These are phyloP conservation scores for Eucommia ulmoides DNA, from an alignment of 257 asterid species.

Conservation along the genomic window DNA sequence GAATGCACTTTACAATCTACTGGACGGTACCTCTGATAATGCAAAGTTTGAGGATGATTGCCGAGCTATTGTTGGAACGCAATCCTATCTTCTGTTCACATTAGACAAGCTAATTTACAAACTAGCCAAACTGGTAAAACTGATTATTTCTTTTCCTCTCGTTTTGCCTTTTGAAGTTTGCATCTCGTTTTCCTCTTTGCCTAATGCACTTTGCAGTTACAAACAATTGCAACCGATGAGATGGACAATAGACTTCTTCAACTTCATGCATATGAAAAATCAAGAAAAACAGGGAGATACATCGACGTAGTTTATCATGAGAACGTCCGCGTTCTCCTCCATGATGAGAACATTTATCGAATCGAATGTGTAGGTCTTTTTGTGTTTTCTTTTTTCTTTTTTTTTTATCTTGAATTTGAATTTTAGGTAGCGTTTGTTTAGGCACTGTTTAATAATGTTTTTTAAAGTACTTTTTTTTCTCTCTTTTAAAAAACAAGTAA, in stretches of 20 bases:
- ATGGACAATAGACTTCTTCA: slow-evolving; percentile 62
- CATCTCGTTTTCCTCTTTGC: background rate
- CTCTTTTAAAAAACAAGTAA: too few species aligned
- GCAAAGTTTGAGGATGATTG: slow-evolving; percentile 95
- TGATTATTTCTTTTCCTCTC: background rate
- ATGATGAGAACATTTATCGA: slow-evolving; percentile 67
- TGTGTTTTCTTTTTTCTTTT: slow-evolving; percentile 6
- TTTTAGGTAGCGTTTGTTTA: too few species aligned
- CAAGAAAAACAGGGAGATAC: slow-evolving; percentile 43
- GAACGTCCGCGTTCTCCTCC: slow-evolving; percentile 59
- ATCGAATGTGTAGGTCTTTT: slow-evolving; percentile 60
- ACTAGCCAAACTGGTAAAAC: slow-evolving; percentile 73
- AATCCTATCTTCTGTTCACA: slow-evolving; percentile 74
- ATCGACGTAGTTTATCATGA: slow-evolving; percentile 55
- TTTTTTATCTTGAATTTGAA: too few species aligned
- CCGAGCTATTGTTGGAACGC: slow-evolving; percentile 82
- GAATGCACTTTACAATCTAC: slow-evolving; percentile 61
- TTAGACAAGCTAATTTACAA: slow-evolving; percentile 88
- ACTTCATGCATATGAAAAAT: slow-evolving; percentile 66
- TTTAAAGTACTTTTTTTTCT: too few species aligned
- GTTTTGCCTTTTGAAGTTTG: background rate
- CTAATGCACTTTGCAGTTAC: slow-evolving; percentile 37
- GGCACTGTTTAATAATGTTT: too few species aligned
- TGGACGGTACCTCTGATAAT: slow-evolving; percentile 76
- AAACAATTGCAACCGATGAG: slow-evolving; percentile 58